These are phyloP conservation scores for Paramecium biaurelia DNA, from an alignment of 73 alveolate genomes.

Conservation along the genomic window DNA sequence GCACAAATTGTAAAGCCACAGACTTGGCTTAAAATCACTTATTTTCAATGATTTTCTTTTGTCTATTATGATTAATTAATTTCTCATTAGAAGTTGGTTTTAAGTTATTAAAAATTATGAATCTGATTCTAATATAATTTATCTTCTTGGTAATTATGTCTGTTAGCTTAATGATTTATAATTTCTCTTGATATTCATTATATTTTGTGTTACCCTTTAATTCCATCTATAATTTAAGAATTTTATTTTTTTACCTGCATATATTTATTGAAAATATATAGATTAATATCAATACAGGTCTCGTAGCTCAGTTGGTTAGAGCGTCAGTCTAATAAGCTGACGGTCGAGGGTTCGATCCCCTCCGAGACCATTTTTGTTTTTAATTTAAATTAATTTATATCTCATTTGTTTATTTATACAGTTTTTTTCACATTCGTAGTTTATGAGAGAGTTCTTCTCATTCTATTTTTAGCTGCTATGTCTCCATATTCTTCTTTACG, in stretches of 20 bases:
- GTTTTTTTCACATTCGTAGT: background rate
- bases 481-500: slow-evolving; percentile 29
- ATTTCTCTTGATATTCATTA: background rate
- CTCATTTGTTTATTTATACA: background rate
- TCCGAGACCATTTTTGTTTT: slow-evolving; percentile 50
- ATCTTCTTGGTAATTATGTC: background rate
- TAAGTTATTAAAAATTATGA: background rate
- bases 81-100: slow-evolving; percentile 8
- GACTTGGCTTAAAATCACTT: slow-evolving; percentile 8
- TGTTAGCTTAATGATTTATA: background rate
- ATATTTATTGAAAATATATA: background rate
- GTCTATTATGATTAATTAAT: background rate
- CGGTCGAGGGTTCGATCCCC: slow-evolving; percentile 68
- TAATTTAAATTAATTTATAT: background rate
- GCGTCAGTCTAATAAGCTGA: slow-evolving; percentile 67
- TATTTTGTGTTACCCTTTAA: background rate
- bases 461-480: background rate
- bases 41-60: slow-evolving; percentile 19
- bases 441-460: background rate
- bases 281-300: slow-evolving; percentile 2
- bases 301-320: slow-evolving; percentile 68
- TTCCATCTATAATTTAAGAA: background rate
- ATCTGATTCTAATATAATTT: background rate
- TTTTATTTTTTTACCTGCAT: background rate
- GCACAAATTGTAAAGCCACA: background rate